A percentile compares a stretch with the other conserved stretches of the same genome.
Conservation (phyloP, 192 early-diverging fungal species). For the Phycomyces nitens region DNA sequence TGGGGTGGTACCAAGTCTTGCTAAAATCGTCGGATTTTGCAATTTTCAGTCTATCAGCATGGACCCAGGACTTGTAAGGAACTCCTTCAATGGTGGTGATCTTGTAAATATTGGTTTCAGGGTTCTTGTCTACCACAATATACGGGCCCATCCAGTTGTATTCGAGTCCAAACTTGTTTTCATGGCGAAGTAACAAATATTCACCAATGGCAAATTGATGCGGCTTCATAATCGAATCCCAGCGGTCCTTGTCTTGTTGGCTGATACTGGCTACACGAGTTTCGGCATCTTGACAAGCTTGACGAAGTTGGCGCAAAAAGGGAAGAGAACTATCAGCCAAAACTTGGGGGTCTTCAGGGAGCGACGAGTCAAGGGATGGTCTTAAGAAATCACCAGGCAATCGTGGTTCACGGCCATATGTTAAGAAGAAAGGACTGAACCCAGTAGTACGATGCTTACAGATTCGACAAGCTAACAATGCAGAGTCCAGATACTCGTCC, state of each 20-base stretch:
- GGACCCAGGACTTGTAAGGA: slow-evolving; percentile 7
- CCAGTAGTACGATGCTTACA: slow-evolving; percentile 2
- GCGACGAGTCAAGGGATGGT: neutral
- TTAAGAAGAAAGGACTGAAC: slow-evolving; percentile 9
- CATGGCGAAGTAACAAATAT: neutral
- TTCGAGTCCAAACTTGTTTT: slow-evolving; percentile 3
- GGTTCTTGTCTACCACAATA: neutral
- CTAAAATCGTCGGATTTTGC: neutral
- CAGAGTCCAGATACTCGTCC: slow-evolving; percentile 15
- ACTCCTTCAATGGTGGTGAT: neutral
- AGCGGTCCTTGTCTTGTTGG: neutral
- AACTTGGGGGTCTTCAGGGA: neutral
- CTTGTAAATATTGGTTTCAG: neutral
- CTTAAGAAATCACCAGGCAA: neutral
- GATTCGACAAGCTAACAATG: slow-evolving; percentile 7
- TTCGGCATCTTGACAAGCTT: neutral
- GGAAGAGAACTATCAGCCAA: slow-evolving; percentile 10
- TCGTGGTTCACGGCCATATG: slow-evolving; percentile 3
- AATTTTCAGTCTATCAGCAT: neutral
- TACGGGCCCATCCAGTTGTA: slow-evolving; percentile 11
- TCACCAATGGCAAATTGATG: neutral
- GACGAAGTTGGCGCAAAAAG: slow-evolving; percentile 5
- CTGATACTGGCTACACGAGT: neutral
- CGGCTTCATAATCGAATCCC: slow-evolving; percentile 3
- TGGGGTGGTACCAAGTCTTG: slow-evolving; percentile 1